Evolutionary conservation across 805 yeast species (phyloP).

Genomic region (Suhomyces faveliae): DNA sequence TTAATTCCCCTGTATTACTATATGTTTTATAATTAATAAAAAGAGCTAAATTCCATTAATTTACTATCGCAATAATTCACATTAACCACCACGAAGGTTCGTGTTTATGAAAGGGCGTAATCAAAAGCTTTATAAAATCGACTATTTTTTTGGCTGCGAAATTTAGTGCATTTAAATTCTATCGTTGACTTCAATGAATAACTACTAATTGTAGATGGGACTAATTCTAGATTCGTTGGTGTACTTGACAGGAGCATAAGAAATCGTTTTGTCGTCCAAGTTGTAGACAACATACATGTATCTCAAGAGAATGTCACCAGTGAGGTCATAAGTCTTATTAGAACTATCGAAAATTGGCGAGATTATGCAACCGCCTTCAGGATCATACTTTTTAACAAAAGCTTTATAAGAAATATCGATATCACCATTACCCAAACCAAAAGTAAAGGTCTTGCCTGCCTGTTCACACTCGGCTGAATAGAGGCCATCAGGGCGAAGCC

Average conservation of each 20-base stretch:
- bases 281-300: slow-evolving; percentile 65
- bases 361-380: neutral
- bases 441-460: neutral
- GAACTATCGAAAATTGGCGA: neutral
- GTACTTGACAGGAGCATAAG: slow-evolving; percentile 38
- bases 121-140: no score
- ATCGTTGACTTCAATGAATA: no score
- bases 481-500: neutral
- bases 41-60: no score
- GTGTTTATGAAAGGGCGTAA: no score
- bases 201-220: slow-evolving; percentile 15
- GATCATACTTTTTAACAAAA: neutral
- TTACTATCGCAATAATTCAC: no score
- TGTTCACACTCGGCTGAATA: neutral
- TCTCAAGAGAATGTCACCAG: slow-evolving; percentile 69
- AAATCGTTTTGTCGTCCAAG: slow-evolving; percentile 53
- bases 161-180: no score
- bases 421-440: neutral
- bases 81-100: no score
- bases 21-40: neutral
- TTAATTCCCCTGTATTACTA: slow-evolving; percentile 14
- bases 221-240: slow-evolving; percentile 42
- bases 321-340: slow-evolving; percentile 13
- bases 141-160: no score
- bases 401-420: neutral